Evolutionary conservation across 2,329 filamentous ascomycete genomes (phyloP).

Genomic region (Fusarium nygamai): DNA sequence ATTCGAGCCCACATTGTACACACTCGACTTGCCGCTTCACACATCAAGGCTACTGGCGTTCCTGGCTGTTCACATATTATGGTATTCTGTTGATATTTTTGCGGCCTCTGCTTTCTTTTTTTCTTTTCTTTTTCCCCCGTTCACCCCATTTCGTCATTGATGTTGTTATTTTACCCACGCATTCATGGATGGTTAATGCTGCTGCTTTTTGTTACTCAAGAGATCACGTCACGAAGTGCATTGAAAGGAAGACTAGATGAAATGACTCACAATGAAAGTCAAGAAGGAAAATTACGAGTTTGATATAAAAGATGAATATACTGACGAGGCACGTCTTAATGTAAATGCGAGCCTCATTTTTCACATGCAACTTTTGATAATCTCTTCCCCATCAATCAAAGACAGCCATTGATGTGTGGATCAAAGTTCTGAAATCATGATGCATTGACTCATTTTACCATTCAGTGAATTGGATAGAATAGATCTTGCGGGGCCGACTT

Average conservation of each 20-base stretch:
- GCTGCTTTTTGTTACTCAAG: constrained; percentile 23
- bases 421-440: background rate
- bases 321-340: constrained; percentile 26
- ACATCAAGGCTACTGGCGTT: constrained; percentile 41
- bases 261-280: constrained; percentile 34
- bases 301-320: constrained; percentile 37
- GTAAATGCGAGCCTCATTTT: constrained; percentile 26
- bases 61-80: constrained; percentile 38
- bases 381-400: background rate
- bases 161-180: constrained; percentile 25
- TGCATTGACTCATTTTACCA: background rate
- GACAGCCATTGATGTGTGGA: background rate
- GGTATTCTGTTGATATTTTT: constrained; percentile 6
- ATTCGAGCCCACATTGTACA: constrained; percentile 33
- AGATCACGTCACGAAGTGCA: constrained; percentile 37
- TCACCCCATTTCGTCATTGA: constrained; percentile 4
- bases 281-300: constrained; percentile 36
- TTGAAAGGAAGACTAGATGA: constrained; percentile 19
- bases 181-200: constrained; percentile 24
- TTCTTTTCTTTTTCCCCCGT: background rate
- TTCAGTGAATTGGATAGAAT: background rate
- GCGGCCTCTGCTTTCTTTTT: background rate
- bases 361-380: background rate
- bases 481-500: background rate
- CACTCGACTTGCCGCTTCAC: constrained; percentile 33